phyloP scores from a whole-genome alignment of 129 eudicot genomes.

The Artemisia tridentata region DNA sequence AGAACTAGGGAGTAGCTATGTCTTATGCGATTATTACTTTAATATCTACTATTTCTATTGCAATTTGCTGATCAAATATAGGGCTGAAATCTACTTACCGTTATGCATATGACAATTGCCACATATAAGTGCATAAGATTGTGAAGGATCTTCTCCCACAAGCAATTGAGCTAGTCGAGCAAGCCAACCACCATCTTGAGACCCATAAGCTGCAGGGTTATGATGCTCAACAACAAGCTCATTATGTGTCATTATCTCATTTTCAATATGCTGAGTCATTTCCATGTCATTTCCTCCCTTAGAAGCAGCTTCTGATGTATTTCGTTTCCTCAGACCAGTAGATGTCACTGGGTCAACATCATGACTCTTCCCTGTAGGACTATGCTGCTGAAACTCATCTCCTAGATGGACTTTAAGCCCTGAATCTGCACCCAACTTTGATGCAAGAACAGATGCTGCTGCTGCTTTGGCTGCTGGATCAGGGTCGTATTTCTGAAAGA shows the following conservation, averaged over 20 bases:
- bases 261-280: constrained; percentile 35
- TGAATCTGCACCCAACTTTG: constrained; percentile 81
- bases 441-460: constrained; percentile 88
- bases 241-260: constrained; percentile 38
- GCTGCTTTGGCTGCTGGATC: constrained; percentile 97
- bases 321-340: constrained; percentile 69
- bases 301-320: constrained; percentile 41
- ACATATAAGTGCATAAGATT: constrained; percentile 89
- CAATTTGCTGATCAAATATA: not conserved
- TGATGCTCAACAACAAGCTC: constrained; percentile 73
- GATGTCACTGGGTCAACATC: constrained; percentile 62
- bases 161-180: constrained; percentile 88
- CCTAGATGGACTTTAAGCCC: constrained; percentile 67
- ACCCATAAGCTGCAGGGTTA: constrained; percentile 36
- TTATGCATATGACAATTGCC: constrained; percentile 97
- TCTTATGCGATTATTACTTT: constrained; percentile 2
- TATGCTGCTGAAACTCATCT: constrained; percentile 45
- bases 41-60: not conserved
- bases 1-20: not conserved
- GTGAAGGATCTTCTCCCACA: constrained; percentile 95
- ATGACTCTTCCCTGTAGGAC: constrained; percentile 56
- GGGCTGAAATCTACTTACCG: constrained; percentile 43
- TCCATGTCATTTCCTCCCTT: constrained; percentile 42
- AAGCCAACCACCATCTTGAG: constrained; percentile 85
- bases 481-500: constrained; percentile 82